A percentile compares a stretch with the other conserved stretches of the same genome.
Conservation (phyloP, 2,329 filamentous ascomycete species). For the Monilinia vaccinii-corymbosi region DNA sequence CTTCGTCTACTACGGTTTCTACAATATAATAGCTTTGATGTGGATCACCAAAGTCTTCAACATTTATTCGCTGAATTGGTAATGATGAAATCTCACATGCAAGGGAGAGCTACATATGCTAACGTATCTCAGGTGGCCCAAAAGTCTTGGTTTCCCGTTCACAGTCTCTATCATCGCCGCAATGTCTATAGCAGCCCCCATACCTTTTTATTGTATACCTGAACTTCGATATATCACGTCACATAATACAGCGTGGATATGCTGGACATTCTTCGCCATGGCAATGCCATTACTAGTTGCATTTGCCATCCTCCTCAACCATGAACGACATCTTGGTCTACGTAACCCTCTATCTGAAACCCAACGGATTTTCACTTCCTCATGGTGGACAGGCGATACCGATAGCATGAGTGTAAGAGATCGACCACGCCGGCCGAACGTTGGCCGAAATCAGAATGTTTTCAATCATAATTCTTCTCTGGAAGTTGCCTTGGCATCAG, state of each 20-base stretch:
- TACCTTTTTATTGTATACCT: slow-evolving; percentile 49
- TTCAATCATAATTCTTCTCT: slow-evolving; percentile 28
- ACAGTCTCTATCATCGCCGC: slow-evolving; percentile 53
- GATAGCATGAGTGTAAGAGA: slow-evolving; percentile 36
- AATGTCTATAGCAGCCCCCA: slow-evolving; percentile 49
- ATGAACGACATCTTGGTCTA: slow-evolving; percentile 53
- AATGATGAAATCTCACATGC: background rate
- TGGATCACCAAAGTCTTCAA: slow-evolving; percentile 69
- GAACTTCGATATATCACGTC: slow-evolving; percentile 44
- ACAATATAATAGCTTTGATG: slow-evolving; percentile 56
- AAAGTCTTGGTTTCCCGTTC: slow-evolving; percentile 53
- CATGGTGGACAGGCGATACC: slow-evolving; percentile 55
- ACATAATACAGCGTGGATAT: slow-evolving; percentile 61
- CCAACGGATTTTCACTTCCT: slow-evolving; percentile 56
- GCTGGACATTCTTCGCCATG: slow-evolving; percentile 63
- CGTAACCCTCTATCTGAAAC: slow-evolving; percentile 55
- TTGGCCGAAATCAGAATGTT: slow-evolving; percentile 22
- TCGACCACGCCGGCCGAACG: slow-evolving; percentile 31
- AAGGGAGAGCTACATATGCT: background rate
- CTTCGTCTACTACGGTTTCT: slow-evolving; percentile 60
- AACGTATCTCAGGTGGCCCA: slow-evolving; percentile 42
- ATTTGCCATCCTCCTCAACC: slow-evolving; percentile 52
- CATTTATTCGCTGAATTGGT: slow-evolving; percentile 61
- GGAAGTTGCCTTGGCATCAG: slow-evolving; percentile 25
- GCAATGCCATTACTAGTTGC: slow-evolving; percentile 58